A percentile compares a stretch with the other conserved stretches of the same genome.
Conservation (phyloP, 768 basidiomycete genomes). For the Infundibulicybe gibba region DNA sequence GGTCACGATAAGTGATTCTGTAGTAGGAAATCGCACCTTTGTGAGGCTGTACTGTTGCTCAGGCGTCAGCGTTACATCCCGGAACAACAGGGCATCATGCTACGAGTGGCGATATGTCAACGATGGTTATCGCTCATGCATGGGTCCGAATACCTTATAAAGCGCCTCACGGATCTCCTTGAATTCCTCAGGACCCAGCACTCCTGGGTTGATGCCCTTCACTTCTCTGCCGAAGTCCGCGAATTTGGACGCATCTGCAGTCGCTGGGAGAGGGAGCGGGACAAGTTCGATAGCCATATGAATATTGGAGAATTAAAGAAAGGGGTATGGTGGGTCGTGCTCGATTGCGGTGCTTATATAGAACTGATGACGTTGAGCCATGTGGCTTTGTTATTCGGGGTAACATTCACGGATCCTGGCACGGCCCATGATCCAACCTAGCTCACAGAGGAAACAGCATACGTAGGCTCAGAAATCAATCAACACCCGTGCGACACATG, state of each 20-base stretch:
- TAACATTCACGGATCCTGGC: too few species aligned
- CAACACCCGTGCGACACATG: too few species aligned
- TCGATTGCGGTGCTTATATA: neutral
- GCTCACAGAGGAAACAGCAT: too few species aligned
- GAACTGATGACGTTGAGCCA: too few species aligned
- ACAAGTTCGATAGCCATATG: slow-evolving; percentile 65
- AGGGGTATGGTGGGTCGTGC: neutral
- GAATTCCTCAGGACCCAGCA: slow-evolving; percentile 57
- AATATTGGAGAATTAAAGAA: neutral
- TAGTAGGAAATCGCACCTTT: slow-evolving; percentile 48
- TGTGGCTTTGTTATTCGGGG: too few species aligned
- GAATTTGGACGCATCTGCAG: slow-evolving; percentile 67
- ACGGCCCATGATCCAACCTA: too few species aligned
- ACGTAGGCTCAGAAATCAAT: too few species aligned
- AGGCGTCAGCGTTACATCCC: slow-evolving; percentile 62
- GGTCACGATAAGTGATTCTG: slow-evolving; percentile 3
- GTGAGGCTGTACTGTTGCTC: slow-evolving; percentile 85
- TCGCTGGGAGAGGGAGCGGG: slow-evolving; percentile 69
- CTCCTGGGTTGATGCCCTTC: slow-evolving; percentile 65
- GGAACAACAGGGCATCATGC: slow-evolving; percentile 76
- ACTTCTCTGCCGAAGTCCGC: slow-evolving; percentile 75
- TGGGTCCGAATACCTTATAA: slow-evolving; percentile 57
- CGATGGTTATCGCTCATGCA: neutral
- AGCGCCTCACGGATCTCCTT: slow-evolving; percentile 65
- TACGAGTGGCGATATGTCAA: slow-evolving; percentile 18